Evolutionary conservation across 257 asterid species (phyloP), one percentile per base, ranked within the genome.

Genomic region (Solanum rostratum): DNA sequence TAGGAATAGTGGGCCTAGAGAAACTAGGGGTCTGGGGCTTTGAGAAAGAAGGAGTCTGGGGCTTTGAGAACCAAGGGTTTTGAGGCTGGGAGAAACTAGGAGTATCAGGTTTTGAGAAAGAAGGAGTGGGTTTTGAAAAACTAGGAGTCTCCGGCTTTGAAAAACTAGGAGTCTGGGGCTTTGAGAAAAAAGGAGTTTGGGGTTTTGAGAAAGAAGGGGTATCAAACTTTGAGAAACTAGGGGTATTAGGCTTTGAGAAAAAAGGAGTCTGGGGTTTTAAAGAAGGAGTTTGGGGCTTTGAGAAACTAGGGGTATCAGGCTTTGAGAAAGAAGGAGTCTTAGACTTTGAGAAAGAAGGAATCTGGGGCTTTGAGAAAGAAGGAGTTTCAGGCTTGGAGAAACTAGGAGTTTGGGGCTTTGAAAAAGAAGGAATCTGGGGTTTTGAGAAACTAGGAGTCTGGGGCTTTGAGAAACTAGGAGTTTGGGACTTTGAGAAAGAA

Each of bases 11-110:
- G 0, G 29, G 0, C 1, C 22, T n/a, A n/a, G 30, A 59, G 1
- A 59, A 59, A n/a, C 1, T n/a, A 1, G 7, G 7, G 1, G 7
- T n/a, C 1, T 4, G 33, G 0, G 66, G 3, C 0, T n/a, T 59
- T 10, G 37, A 60, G 2, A 60, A 60, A 60, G 5, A 10, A 1
- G 68, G 7, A 0, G 3, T 22, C 6, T 4, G 1, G 0, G 37
- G 1, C 0, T 24, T 60, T 60, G 69, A 24, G 1, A 60, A 60
- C 22, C 10, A 10, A 24, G 68, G 37, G 1, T 0, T 11, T 0
- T 22, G 4, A 0, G 37, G 0, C 0, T 60, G 22, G 10, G 68
- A 60, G 3, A 60, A 60, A 60, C 16, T 22, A 10, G 18, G 68
- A 0, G 18, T 22, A 0, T 59, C 16, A 0, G 7, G 24, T 4